Evolutionary conservation across 257 asterid species (phyloP).

Genomic region (Solanum sejunctum): DNA sequence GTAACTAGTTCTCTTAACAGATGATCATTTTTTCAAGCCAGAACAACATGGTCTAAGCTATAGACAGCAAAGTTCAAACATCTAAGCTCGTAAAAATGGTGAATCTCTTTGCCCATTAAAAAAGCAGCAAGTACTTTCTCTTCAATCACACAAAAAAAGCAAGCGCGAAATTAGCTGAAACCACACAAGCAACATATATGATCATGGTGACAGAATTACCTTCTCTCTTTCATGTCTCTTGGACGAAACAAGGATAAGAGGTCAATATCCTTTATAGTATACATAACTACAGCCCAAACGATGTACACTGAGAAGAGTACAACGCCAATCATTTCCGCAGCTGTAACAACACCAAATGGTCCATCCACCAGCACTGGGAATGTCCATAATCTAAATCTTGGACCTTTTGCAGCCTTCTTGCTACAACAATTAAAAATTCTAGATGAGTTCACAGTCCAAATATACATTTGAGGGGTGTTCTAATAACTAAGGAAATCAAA

Average conservation of each 20-base stretch:
- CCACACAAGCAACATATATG: background rate
- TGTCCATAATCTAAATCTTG: constrained; percentile 62
- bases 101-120: background rate
- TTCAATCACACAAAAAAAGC: background rate
- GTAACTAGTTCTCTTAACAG: background rate
- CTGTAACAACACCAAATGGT: constrained; percentile 86
- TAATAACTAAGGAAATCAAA: background rate
- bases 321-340: constrained; percentile 71
- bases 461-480: background rate
- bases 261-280: constrained; percentile 19
- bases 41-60: background rate
- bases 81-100: background rate
- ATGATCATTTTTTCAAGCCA: background rate
- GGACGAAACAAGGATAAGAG: constrained; percentile 12
- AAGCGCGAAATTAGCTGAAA: background rate
- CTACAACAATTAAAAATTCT: constrained; percentile 11
- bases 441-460: background rate
- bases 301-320: constrained; percentile 30
- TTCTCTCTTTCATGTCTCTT: constrained; percentile 14
- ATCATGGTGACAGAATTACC: constrained; percentile 19
- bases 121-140: background rate
- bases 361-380: constrained; percentile 74
- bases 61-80: background rate
- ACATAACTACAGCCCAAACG: constrained; percentile 46
- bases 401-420: constrained; percentile 15